Evolutionary conservation across 352 stramenopile species (phyloP), one percentile per base, ranked within the genome.

Genomic region (Phytophthora idaei): DNA sequence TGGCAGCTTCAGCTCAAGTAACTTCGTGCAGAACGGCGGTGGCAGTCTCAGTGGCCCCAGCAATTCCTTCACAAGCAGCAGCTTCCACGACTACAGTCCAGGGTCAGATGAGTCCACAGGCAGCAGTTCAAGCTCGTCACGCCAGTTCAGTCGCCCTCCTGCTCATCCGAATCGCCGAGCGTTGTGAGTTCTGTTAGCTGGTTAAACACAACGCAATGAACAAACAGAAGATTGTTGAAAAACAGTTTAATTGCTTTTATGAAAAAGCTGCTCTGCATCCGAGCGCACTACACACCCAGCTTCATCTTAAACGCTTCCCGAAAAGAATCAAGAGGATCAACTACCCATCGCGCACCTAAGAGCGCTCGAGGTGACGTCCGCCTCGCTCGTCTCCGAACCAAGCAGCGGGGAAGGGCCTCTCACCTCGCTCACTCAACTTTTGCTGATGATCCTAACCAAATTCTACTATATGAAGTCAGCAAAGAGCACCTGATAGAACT

Each of bases 401-500:
- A 71, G 62, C 77, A 85, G 79, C 80, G 74, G 64, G 81, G 77
- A 89, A 73, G 58, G 34, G 53, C 75, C 74, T 80, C 74, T 78
- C 69, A 79, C 32, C 59, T 75, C 56, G 73, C 41, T 73, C 62
- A 60, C 71, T 78, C 79, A 73, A 74, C 69, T 80, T 84, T 86
- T 80, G 75, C 79, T 77, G 74, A 87, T 76, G 56, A 80, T 82
- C 78, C 78, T 87, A 87, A 84, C 78, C 73, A 89, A 80, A 81
- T 85, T 78, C 67, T 85, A 86, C 76, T 89, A 85, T 85, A 21
- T 60, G 85, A 75, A 77, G 70, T 86, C 85, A 94, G 80, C 83
- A 92, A 68, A 89, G 80, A 90, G 81, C 71, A 89, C 83, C 85
- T 93, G 83, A 87, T 56, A 93, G 73, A 87, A 72, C 81, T 82